phyloP scores from a whole-genome alignment of 106 monocot species.

The Ottelia alismoides region DNA sequence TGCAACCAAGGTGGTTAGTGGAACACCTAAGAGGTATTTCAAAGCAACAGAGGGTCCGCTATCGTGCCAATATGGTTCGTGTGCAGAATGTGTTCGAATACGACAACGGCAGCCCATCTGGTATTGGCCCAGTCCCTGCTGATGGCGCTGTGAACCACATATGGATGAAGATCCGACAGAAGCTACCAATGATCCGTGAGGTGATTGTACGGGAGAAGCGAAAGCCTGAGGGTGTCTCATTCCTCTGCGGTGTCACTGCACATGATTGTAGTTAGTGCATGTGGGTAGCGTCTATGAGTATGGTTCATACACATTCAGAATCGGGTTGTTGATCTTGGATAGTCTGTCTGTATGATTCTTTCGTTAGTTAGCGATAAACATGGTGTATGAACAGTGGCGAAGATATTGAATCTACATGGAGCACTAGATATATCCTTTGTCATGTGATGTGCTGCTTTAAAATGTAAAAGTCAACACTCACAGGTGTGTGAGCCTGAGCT shows the following conservation, averaged over 20 bases:
- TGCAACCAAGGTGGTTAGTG: conserved; percentile 57
- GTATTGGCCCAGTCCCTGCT: conserved; percentile 27
- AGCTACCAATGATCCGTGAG: conserved; percentile 63
- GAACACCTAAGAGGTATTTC: conserved; percentile 42
- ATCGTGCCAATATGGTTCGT: conserved; percentile 45
- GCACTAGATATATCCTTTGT: too few species aligned
- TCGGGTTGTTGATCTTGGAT: too few species aligned
- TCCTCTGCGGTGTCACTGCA: conserved; percentile 77
- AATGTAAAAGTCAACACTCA: too few species aligned
- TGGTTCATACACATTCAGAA: too few species aligned
- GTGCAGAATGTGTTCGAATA: conserved; percentile 72
- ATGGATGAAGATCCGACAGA: conserved; percentile 77
- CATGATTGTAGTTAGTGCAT: too few species aligned
- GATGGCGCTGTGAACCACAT: conserved; percentile 80
- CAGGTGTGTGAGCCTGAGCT: too few species aligned
- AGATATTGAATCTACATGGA: too few species aligned
- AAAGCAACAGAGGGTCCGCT: conserved; percentile 16
- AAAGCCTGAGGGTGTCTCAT: conserved; percentile 46
- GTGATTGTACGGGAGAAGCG: conserved; percentile 47
- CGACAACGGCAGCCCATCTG: conserved; percentile 42
- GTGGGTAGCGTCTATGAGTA: too few species aligned
- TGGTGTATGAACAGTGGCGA: too few species aligned
- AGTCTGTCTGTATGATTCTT: too few species aligned
- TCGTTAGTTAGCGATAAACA: too few species aligned
- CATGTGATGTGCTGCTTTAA: too few species aligned